Evolutionary conservation across 2,329 filamentous ascomycete species (phyloP).

Genomic region (Colletotrichum falcatum): DNA sequence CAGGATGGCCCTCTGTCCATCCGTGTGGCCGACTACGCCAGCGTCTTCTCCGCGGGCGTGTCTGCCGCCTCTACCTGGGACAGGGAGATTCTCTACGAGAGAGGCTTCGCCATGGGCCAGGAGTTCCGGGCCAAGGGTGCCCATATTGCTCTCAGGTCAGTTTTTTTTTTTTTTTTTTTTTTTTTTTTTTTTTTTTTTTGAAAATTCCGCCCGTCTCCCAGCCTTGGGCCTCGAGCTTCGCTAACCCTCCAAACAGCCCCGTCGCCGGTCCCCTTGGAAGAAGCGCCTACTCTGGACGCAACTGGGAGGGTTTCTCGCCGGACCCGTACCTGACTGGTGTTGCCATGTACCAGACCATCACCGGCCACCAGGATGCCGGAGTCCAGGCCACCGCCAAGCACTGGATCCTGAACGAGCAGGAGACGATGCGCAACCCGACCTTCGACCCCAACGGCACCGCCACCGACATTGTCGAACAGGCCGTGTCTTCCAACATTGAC

Average conservation of each 20-base stretch:
- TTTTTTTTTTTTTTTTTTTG: too few relatives aligned
- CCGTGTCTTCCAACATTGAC: constrained; percentile 62
- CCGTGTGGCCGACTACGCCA: constrained; percentile 56
- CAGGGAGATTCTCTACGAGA: constrained; percentile 68
- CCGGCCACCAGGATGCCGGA: constrained; percentile 51
- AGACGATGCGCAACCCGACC: constrained; percentile 49
- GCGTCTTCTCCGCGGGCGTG: constrained; percentile 65
- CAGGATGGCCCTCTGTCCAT: constrained; percentile 54
- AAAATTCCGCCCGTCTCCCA: too few relatives aligned
- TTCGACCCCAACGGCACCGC: constrained; percentile 45
- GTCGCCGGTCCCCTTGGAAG: constrained; percentile 58
- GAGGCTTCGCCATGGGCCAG: constrained; percentile 56
- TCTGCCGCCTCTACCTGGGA: constrained; percentile 77
- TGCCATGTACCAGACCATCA: constrained; percentile 52
- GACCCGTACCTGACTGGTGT: constrained; percentile 77
- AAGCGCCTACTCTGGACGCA: constrained; percentile 64
- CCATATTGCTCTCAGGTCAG: constrained; percentile 69
- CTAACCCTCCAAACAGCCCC: constrained; percentile 49
- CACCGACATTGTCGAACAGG: constrained; percentile 45
- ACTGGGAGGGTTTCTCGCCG: constrained; percentile 74
- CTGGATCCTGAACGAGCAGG: constrained; percentile 54
- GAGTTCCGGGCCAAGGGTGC: constrained; percentile 81
- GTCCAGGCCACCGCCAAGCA: constrained; percentile 56
- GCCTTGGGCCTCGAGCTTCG: not conserved
- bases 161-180: too few relatives aligned